These are phyloP conservation scores for Picochlorum sp. DNA, from an alignment of 139 green algal species.

Conservation along the genomic window DNA sequence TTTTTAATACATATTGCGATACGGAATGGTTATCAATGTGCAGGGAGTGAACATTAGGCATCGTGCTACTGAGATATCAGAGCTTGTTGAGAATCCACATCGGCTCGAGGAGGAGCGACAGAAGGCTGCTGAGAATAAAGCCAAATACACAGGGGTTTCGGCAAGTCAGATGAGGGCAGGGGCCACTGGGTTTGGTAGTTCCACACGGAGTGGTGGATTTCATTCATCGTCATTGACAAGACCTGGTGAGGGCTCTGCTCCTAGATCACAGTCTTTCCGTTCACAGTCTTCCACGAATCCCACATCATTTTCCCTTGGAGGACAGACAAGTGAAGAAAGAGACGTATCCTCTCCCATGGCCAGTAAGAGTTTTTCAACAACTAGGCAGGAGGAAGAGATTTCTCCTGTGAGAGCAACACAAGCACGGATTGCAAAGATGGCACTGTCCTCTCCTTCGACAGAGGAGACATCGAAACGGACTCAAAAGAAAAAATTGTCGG, in stretches of 20 bases:
- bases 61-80: conserved; percentile 61
- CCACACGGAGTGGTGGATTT: neutral
- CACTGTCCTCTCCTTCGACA: conserved; percentile 10
- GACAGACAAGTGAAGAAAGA: too few relatives aligned
- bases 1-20: neutral
- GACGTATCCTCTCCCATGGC: too few relatives aligned
- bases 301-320: neutral
- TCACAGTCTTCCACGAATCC: neutral
- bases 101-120: conserved; percentile 53
- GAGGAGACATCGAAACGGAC: conserved; percentile 5
- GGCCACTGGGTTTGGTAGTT: conserved; percentile 17
- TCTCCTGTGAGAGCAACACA: conserved; percentile 52
- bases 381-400: conserved; percentile 21
- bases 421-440: conserved; percentile 60
- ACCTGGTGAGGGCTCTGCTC: neutral
- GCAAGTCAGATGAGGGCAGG: conserved; percentile 24
- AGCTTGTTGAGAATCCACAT: conserved; percentile 51
- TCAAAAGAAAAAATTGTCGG: conserved; percentile 58
- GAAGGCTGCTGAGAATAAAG: conserved; percentile 57
- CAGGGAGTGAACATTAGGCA: conserved; percentile 78
- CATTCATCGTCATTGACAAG: neutral
- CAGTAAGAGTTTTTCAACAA: too few relatives aligned
- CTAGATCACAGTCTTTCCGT: too few relatives aligned
- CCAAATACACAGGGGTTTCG: conserved; percentile 70
- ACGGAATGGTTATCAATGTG: conserved; percentile 14